These are phyloP conservation scores for Ganoderma lingzhi DNA, from an alignment of 1,284 basidiomycete species.

Conservation along the genomic window DNA sequence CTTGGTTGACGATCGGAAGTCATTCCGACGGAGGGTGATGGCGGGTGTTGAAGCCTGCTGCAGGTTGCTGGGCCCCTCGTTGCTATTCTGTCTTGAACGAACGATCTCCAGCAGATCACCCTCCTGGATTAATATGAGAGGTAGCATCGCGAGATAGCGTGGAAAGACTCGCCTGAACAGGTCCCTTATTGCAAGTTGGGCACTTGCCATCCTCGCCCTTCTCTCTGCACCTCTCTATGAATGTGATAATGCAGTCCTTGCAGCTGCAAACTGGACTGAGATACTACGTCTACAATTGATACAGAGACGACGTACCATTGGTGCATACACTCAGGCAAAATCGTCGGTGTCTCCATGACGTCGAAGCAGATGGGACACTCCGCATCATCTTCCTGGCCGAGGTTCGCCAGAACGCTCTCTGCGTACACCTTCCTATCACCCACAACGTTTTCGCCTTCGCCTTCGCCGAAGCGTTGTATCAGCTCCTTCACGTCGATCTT, in stretches of 20 bases:
- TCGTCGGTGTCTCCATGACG: conserved; percentile 72
- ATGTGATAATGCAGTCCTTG: conserved; percentile 83
- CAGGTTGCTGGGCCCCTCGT: conserved; percentile 39
- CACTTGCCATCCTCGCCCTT: conserved; percentile 74
- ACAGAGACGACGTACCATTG: conserved; percentile 60
- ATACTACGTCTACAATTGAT: not conserved
- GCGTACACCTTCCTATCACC: conserved; percentile 60
- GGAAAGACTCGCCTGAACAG: conserved; percentile 58
- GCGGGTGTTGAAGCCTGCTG: conserved; percentile 52
- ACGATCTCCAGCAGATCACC: conserved; percentile 73
- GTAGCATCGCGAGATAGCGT: not conserved
- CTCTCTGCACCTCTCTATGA: conserved; percentile 69
- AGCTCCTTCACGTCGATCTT: conserved; percentile 68
- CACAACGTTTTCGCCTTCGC: conserved; percentile 45
- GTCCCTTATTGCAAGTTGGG: conserved; percentile 73
- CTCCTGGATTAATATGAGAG: conserved; percentile 47
- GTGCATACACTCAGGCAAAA: conserved; percentile 83
- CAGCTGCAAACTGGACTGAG: conserved; percentile 57
- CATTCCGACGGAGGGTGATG: conserved; percentile 76
- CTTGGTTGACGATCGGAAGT: conserved; percentile 90
- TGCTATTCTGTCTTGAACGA: conserved; percentile 43
- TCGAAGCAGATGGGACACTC: conserved; percentile 90
- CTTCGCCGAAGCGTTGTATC: conserved; percentile 67
- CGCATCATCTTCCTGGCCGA: conserved; percentile 53
- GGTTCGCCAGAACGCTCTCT: conserved; percentile 69